phyloP scores from a whole-genome alignment of 192 early-diverging fungal genomes.

The Lobulomyces angularis region DNA sequence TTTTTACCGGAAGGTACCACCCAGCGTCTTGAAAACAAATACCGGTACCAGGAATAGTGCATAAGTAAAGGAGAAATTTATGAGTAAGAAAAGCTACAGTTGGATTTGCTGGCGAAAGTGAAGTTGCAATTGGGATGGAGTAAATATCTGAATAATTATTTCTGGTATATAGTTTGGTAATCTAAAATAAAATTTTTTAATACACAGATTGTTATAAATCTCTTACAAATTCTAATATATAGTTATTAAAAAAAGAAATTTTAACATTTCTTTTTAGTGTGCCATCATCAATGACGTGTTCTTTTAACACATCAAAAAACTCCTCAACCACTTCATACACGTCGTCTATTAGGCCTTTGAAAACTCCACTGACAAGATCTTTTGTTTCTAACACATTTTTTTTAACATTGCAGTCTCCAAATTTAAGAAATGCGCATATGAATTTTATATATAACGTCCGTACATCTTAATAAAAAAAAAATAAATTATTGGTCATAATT shows the following conservation, averaged over 20 bases:
- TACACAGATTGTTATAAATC: neutral
- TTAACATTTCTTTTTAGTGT: conserved; percentile 41
- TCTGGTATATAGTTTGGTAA: conserved; percentile 44
- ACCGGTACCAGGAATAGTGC: conserved; percentile 56
- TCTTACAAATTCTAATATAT: conserved; percentile 48
- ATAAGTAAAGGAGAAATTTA: conserved; percentile 59
- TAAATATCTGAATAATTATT: conserved; percentile 27
- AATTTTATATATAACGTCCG: conserved; percentile 62
- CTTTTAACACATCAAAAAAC: conserved; percentile 39
- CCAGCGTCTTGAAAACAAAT: conserved; percentile 63
- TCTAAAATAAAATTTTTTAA: conserved; percentile 12
- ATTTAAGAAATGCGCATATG: conserved; percentile 63
- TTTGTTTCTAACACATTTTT: conserved; percentile 60
- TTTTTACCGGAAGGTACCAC: conserved; percentile 51
- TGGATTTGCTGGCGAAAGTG: conserved; percentile 7
- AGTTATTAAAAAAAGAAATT: conserved; percentile 56
- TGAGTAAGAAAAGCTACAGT: conserved; percentile 50
- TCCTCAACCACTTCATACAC: conserved; percentile 52
- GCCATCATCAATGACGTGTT: conserved; percentile 54
- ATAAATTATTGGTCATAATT: conserved; percentile 2
- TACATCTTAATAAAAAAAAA: conserved; percentile 32
- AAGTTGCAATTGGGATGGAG: conserved; percentile 5
- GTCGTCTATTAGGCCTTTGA: conserved; percentile 57
- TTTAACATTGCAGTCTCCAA: conserved; percentile 56
- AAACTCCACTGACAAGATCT: conserved; percentile 49